Base-by-base conservation (phyloP, 305 asterid genomes). In the Fraxinus paxiana region DNA sequence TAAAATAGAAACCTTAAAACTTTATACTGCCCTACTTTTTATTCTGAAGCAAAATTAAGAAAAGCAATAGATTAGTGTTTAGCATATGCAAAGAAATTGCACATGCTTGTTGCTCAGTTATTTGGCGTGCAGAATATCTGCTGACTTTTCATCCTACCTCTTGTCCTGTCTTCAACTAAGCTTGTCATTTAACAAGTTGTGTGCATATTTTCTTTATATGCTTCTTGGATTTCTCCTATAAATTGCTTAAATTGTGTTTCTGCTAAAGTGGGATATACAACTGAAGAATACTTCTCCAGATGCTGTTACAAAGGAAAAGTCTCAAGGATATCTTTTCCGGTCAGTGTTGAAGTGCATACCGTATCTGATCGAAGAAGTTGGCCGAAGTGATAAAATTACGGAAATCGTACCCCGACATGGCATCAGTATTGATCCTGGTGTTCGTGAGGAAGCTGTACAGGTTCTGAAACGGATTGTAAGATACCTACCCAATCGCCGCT, bases 361-460 rank as follows among this genome's bases (percentile, higher is more conserved):
- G 0, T 96, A 96, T 88, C 95, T 96, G 88, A 96, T 96, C 46
- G 98, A 96, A 89, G 99, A 96, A 93, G 99, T 96, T 82, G 98
- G 97, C 78, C 94, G 98, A 84, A 96, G 91, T 88, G 98, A 94
- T 88, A 96, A 96, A 87, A 94, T 96, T 78, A 89, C 98, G 3
- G 98, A 94, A 91, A 96, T 96, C 82, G 92, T 96, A 79, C 99
- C 99, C 71, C 99, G 93, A 77, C 99, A 96, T 88, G 98, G 98
- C 87, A 96, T 96, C 80, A 94, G 99, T 81, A 96, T 94, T 75
- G 99, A 96, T 87, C 99, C 99, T 59, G 99, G 98, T 77, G 99
- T 96, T 76, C 97, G 99, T 77, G 99, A 94, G 86, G 99, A 96
- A 89, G 97, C 98, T 81, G 98, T 93, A 76, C 97, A 92, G 87